Base-by-base conservation (phyloP, 805 yeast genomes). In the Metschnikowia shivogae region DNA sequence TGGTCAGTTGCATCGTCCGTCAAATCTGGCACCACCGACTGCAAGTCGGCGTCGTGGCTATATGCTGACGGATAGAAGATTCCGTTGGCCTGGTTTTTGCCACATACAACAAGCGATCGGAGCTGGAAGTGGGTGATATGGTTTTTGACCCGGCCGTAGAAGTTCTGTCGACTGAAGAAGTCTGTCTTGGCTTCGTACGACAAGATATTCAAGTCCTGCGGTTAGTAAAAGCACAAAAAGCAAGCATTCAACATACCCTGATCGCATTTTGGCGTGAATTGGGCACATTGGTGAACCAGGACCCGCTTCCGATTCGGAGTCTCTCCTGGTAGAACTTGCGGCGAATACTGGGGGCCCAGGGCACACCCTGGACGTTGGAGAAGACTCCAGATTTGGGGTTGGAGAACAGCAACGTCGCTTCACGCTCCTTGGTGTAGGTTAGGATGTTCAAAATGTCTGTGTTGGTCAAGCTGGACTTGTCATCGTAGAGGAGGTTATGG, bases 61-160 rank as follows among this genome's bases (percentile, higher is more conserved):
- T 61, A 64, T 27, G 66, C 61, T 55, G 67, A 66, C 6, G 73
- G 72, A 44, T 68, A 70, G 50, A 58, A 70, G n/a, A 70, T 61
- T 5, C 74, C 74, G 36, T 61, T 61, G 10, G 60, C 56, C 42
- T 54, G 54, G 37, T 57, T 61, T 10, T 60, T 60, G 28, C 64
- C 65, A 51, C 64, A 73, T 44, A 70, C 68, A 7, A 81, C 71
- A 39, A 79, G 60, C 45, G 77, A 73, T 12, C 85, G 61, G 29
- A 81, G 63, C 60, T 80, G 85, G 57, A 80, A 79, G 63, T 81
- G 85, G 14, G 74, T 71, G 10, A 78, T 63, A 49, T 69, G 72
- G 5, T 81, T 77, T 42, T 70, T 72, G 7, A 81, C 68, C 47
- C 63, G 59, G 46, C 70, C 59, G 60, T 60, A 73, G 50, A 70